These are phyloP conservation scores for Claviceps cyperi DNA, from an alignment of 2,329 filamentous ascomycete species.

Conservation along the genomic window DNA sequence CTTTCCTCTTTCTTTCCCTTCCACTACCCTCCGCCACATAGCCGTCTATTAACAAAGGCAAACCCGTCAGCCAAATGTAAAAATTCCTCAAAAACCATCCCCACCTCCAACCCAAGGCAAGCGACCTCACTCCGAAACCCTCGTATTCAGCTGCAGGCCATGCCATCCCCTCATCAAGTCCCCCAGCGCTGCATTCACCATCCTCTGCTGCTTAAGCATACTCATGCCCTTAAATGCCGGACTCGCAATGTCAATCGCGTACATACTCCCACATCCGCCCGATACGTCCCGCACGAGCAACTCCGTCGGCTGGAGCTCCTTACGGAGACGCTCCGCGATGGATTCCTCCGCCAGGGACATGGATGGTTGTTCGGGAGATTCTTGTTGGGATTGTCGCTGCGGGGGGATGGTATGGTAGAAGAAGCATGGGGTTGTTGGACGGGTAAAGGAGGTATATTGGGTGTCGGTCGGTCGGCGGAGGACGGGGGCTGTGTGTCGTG, in stretches of 20 bases:
- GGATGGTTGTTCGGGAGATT: slow-evolving; percentile 7
- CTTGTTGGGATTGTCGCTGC: background rate
- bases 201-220: slow-evolving; percentile 68
- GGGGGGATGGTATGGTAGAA: background rate
- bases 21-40: no score
- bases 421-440: background rate
- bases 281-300: slow-evolving; percentile 64
- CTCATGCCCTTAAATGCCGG: slow-evolving; percentile 53
- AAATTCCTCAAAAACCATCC: no score
- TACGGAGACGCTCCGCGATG: slow-evolving; percentile 40
- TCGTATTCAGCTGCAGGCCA: slow-evolving; percentile 66
- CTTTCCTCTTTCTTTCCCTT: no score
- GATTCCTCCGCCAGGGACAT: slow-evolving; percentile 38
- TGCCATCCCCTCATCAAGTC: slow-evolving; percentile 73
- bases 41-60: no score
- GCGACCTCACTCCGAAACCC: slow-evolving; percentile 19
- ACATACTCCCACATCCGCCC: slow-evolving; percentile 78
- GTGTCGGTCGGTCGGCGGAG: background rate
- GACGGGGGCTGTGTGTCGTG: background rate
- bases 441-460: no score
- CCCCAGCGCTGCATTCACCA: slow-evolving; percentile 61
- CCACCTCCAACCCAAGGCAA: no score
- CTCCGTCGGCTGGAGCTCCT: slow-evolving; percentile 35
- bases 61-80: no score
- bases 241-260: slow-evolving; percentile 65